Evolutionary conservation across 208 protist species (phyloP).

Genomic region (Novymonas esmeraldas): DNA sequence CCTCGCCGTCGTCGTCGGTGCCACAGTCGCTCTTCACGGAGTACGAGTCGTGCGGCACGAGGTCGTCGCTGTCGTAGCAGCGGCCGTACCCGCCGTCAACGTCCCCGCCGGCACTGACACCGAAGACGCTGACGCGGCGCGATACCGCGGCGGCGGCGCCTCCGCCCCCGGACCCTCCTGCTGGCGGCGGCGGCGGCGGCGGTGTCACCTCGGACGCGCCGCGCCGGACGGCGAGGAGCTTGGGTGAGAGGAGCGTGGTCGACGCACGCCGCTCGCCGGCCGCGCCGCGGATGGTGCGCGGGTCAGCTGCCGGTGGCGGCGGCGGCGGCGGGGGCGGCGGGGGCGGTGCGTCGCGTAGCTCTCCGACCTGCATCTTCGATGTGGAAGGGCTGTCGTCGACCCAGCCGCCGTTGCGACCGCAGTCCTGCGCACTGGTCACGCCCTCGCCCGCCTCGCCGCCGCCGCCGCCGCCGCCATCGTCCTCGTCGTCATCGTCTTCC

Average conservation of each 20-base stretch:
- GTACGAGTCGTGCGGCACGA: constrained; percentile 23
- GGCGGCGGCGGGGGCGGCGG: too few relatives aligned
- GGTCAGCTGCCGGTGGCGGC: too few relatives aligned
- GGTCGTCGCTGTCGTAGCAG: constrained; percentile 8
- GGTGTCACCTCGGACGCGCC: not conserved
- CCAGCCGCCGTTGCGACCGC: constrained; percentile 1
- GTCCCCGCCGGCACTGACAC: not conserved
- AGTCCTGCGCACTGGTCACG: too few relatives aligned
- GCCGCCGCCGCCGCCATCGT: constrained; percentile 7
- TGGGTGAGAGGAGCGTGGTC: not conserved
- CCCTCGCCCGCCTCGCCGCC: not conserved
- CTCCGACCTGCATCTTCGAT: not conserved
- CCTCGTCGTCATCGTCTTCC: constrained; percentile 1
- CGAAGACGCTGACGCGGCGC: not conserved
- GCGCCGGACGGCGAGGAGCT: constrained; percentile 12
- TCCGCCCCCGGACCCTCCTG: too few relatives aligned
- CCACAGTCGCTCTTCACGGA: constrained; percentile 34
- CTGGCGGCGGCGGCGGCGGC: not conserved
- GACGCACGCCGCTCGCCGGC: not conserved
- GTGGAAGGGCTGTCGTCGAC: not conserved
- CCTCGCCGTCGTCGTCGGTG: constrained; percentile 27
- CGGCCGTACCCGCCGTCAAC: not conserved
- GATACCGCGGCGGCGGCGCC: not conserved
- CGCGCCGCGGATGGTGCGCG: not conserved
- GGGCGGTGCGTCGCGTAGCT: not conserved